These are phyloP conservation scores for Magnusiomyces sp. DNA, from an alignment of 1,139 yeast species.

Conservation along the genomic window DNA sequence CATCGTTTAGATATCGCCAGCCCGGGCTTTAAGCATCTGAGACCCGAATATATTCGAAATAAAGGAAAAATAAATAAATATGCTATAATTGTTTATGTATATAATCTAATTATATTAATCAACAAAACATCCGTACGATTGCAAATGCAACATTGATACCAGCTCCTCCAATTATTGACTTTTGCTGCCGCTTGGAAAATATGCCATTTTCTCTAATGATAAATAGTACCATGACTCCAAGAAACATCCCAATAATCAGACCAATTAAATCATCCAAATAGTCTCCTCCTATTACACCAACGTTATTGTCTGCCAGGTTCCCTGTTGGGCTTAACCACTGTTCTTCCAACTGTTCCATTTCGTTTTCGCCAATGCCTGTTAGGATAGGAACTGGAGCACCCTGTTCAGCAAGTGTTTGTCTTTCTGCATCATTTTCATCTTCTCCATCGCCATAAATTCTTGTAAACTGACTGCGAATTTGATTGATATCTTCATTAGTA, in stretches of 20 bases:
- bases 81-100: too few species aligned
- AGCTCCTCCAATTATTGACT: constrained; percentile 29
- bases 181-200: constrained; percentile 28
- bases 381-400: background rate
- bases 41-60: too few species aligned
- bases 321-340: constrained; percentile 85
- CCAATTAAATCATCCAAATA: constrained; percentile 31
- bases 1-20: too few species aligned
- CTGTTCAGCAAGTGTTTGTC: background rate
- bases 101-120: too few species aligned
- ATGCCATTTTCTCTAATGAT: constrained; percentile 23
- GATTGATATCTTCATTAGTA: constrained; percentile 62
- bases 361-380: constrained; percentile 26
- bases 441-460: constrained; percentile 34
- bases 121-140: constrained; percentile 19
- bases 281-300: constrained; percentile 25
- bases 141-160: constrained; percentile 30
- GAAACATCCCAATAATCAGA: constrained; percentile 32
- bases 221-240: constrained; percentile 30
- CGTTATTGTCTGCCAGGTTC: constrained; percentile 20
- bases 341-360: constrained; percentile 56
- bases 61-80: too few species aligned
- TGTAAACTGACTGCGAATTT: constrained; percentile 66
- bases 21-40: too few species aligned
- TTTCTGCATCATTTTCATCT: background rate